A percentile compares a stretch with the other conserved stretches of the same genome.
These are phyloP conservation scores for Trichoderma guizhouense DNA, from an alignment of 2,329 filamentous ascomycete species.

Conservation along the genomic window DNA sequence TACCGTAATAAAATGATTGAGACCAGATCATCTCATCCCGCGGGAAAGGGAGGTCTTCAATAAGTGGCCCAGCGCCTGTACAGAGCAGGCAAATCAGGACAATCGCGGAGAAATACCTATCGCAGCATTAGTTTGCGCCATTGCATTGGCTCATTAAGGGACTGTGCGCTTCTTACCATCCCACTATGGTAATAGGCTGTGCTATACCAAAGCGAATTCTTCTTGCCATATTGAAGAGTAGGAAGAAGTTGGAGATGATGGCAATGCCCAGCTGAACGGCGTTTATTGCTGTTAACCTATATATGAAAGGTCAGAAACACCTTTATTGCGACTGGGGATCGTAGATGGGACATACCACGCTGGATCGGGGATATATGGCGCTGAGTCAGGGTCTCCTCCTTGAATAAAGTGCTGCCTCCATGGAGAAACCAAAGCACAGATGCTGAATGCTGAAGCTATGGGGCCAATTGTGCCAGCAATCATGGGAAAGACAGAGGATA, in stretches of 20 bases:
- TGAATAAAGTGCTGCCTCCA: conserved; percentile 32
- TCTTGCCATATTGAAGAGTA: conserved; percentile 83
- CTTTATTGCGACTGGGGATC: not conserved
- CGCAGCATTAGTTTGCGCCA: not conserved
- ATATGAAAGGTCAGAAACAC: not conserved
- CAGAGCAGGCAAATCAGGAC: conserved; percentile 59
- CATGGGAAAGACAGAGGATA: conserved; percentile 67
- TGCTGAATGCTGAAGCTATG: conserved; percentile 82
- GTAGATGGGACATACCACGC: not conserved
- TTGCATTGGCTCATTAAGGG: not conserved
- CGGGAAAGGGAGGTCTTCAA: conserved; percentile 22
- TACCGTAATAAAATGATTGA: conserved; percentile 82
- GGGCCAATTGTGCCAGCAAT: conserved; percentile 82
- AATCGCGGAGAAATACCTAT: conserved; percentile 51
- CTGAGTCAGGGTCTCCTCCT: not conserved
- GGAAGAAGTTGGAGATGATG: conserved; percentile 72
- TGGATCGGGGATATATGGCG: not conserved
- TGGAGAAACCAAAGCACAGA: conserved; percentile 76
- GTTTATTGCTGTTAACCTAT: conserved; percentile 70
- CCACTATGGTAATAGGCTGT: conserved; percentile 75
- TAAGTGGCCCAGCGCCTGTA: not conserved
- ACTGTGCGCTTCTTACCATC: conserved; percentile 56
- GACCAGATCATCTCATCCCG: conserved; percentile 59
- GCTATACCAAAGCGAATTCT: conserved; percentile 77
- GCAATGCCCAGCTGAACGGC: conserved; percentile 73